Conservation (phyloP, 129 eudicot genomes). For the Centaurea solstitialis region DNA sequence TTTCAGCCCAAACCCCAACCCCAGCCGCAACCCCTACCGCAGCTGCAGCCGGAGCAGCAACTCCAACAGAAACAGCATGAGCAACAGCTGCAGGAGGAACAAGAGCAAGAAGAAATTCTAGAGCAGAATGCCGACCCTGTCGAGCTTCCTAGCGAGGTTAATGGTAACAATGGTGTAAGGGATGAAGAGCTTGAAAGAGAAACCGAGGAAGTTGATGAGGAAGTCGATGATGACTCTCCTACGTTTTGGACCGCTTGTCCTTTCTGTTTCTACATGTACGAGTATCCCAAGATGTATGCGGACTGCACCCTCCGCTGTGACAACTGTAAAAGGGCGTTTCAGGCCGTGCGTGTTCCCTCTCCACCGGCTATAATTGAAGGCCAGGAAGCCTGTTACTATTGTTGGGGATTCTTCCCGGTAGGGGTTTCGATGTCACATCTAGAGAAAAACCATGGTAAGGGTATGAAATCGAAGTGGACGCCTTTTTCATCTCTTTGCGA, state of each 20-base stretch:
- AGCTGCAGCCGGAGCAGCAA: background rate
- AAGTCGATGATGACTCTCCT: slow-evolving; percentile 28
- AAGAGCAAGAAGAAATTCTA: background rate
- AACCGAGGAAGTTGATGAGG: slow-evolving; percentile 17
- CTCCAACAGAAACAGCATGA: background rate
- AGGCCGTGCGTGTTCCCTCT: slow-evolving; percentile 61
- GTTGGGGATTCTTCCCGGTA: slow-evolving; percentile 86
- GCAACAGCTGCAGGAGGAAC: background rate
- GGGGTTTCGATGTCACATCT: slow-evolving; percentile 62
- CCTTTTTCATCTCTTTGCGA: slow-evolving; percentile 75
- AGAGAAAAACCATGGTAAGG: slow-evolving; percentile 43
- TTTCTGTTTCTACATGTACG: slow-evolving; percentile 72
- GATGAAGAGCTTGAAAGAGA: slow-evolving; percentile 24
- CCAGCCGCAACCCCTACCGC: background rate
- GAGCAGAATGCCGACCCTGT: slow-evolving; percentile 9
- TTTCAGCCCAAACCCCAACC: slow-evolving; percentile 11
- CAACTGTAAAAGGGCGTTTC: slow-evolving; percentile 82
- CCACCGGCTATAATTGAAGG: slow-evolving; percentile 64
- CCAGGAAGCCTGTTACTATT: slow-evolving; percentile 57
- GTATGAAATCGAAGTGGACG: slow-evolving; percentile 51
- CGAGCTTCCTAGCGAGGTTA: slow-evolving; percentile 6
- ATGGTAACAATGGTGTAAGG: slow-evolving; percentile 31
- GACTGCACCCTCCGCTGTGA: slow-evolving; percentile 76
- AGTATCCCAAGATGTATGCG: slow-evolving; percentile 54
- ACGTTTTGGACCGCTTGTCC: slow-evolving; percentile 94